Evolutionary conservation across 1,139 yeast species (phyloP), one percentile per base, ranked within the genome.

Genomic region (Scheffersomyces illinoinensis): DNA sequence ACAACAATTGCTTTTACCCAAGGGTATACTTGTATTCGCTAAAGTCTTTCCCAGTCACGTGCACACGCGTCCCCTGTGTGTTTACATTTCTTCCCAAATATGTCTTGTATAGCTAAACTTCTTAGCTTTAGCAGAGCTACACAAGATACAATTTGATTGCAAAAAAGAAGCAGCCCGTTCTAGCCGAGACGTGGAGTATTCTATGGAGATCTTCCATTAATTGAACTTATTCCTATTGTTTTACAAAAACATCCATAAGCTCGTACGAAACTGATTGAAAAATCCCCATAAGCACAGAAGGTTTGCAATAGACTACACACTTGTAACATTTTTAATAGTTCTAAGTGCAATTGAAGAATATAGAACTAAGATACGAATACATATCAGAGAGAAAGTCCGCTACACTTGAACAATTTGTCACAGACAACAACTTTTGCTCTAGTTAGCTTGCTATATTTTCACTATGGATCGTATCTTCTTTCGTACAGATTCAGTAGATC

Each of bases 401-500:
- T 10, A 12, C 43, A 33, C 33, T 24, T 24, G 7, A 8, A 21
- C 21, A 8, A 24, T 47, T 26, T 52, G 8, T 21, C 39, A 19
- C 8, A 8, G 14, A 52, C 14, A 24, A 39, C 53, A 33, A 2
- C 53, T 26, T n/a, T 20, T 26, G 8, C 18, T 19, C 18, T 17
- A 17, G 43, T 19, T 6, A 1, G 26, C 23, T 39, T 5, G 21
- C 4, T 47, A 52, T 24, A n/a, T 24, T 5, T 24, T 49, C 48
- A 49, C 33, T 46, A 81, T 81, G 85, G 84, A 81, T 47, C 69
- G 84, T 53, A 87, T 89, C 21, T 86, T 89, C 66, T 89, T 85
- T 73, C 79, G 81, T 63, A 77, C 92, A 1, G 83, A 81, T 58
- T 78, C 88, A 1, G 69, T 73, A 39, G 95, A 90, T 69, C 90